phyloP scores from a whole-genome alignment of 1,139 yeast genomes.

The Yamadazyma siamensis region DNA sequence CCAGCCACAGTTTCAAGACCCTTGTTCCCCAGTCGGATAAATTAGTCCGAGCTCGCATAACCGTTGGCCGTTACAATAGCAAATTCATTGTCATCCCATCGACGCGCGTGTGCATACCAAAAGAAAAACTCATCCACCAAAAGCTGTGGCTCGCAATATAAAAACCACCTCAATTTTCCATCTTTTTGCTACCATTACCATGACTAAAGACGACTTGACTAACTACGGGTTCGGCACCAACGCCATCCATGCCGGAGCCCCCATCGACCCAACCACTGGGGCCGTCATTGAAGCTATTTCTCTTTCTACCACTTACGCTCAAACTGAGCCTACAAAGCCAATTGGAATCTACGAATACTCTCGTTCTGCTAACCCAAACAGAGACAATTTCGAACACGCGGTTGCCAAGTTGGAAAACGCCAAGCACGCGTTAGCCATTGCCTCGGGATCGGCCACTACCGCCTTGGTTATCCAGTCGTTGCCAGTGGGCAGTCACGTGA shows the following conservation, averaged over 20 bases:
- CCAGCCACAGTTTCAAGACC: too few species aligned
- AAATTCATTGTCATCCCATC: too few species aligned
- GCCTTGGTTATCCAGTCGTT: slow-evolving; percentile 74
- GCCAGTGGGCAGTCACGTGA: slow-evolving; percentile 69
- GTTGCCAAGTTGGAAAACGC: slow-evolving; percentile 80
- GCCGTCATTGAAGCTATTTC: slow-evolving; percentile 88
- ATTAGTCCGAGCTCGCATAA: too few species aligned
- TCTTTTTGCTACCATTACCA: too few species aligned
- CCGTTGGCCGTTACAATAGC: too few species aligned
- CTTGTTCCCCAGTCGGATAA: too few species aligned
- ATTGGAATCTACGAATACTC: slow-evolving; percentile 82
- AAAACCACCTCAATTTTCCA: too few species aligned
- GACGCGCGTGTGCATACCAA: too few species aligned
- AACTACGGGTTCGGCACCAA: slow-evolving; percentile 63
- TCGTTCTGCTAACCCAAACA: slow-evolving; percentile 85
- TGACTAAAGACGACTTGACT: slow-evolving; percentile 15
- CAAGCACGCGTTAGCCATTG: slow-evolving; percentile 72
- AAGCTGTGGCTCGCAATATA: slow-evolving; percentile 7
- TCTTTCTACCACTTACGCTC: slow-evolving; percentile 83
- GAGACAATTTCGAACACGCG: slow-evolving; percentile 77
- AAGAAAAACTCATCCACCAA: too few species aligned
- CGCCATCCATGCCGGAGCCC: slow-evolving; percentile 84
- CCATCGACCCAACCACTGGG: slow-evolving; percentile 71
- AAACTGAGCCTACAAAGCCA: slow-evolving; percentile 72
- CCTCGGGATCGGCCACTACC: slow-evolving; percentile 86